These are phyloP conservation scores for Sphagnum fallax DNA, from an alignment of 228 moss, liverwort and hornwort species.

Conservation along the genomic window DNA sequence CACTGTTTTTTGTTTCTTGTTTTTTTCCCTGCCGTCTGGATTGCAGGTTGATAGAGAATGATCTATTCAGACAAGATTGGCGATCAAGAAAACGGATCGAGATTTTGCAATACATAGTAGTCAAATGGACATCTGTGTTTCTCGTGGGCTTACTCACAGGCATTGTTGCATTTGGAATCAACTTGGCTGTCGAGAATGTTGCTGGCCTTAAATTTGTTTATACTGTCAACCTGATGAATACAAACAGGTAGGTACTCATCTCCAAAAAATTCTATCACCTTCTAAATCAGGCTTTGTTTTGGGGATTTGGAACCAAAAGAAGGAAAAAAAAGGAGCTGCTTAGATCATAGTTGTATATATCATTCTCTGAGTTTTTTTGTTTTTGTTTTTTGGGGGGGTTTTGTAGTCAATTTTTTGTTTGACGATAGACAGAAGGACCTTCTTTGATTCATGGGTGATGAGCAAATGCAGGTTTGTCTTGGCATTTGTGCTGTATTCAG, in stretches of 20 bases:
- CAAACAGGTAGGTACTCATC: conserved; percentile 12
- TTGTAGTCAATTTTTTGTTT: too few relatives aligned
- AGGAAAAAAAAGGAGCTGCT: too few relatives aligned
- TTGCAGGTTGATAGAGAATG: conserved; percentile 49
- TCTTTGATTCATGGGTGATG: too few relatives aligned
- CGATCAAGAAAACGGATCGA: conserved; percentile 32
- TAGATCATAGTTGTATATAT: too few relatives aligned
- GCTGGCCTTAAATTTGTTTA: conserved; percentile 27
- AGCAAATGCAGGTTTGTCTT: conserved; percentile 34
- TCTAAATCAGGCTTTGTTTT: too few relatives aligned
- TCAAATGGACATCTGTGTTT: conserved; percentile 44
- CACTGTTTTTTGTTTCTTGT: not conserved
- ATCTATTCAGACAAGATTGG: conserved; percentile 47
- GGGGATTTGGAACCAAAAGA: too few relatives aligned
- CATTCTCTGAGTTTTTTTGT: too few relatives aligned
- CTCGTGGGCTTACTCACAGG: conserved; percentile 31
- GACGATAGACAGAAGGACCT: too few relatives aligned
- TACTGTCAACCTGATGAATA: conserved; percentile 12
- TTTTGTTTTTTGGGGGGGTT: too few relatives aligned
- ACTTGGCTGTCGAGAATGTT: conserved; percentile 43
- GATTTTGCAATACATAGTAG: conserved; percentile 40
- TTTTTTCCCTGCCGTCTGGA: not conserved
- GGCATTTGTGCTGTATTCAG: conserved; percentile 64
- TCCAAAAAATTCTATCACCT: too few relatives aligned
- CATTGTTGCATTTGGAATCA: conserved; percentile 43